Evolutionary conservation across 2,329 filamentous ascomycete genomes (phyloP).

Genomic region (Xylaria polymorpha): DNA sequence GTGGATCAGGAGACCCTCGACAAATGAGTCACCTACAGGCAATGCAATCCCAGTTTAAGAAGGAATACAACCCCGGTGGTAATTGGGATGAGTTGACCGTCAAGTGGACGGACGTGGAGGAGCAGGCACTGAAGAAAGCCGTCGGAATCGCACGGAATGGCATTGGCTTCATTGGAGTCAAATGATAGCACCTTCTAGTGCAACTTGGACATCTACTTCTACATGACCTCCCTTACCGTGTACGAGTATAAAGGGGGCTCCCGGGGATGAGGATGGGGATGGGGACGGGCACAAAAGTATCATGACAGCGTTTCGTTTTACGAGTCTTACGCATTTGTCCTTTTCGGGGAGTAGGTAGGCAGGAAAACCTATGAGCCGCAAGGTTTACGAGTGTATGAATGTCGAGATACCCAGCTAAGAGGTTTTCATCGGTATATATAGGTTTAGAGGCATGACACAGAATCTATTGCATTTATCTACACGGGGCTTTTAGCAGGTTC

Average conservation of each 20-base stretch:
- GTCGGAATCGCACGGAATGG: conserved; percentile 69
- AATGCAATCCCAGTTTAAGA: conserved; percentile 69
- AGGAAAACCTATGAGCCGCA: conserved; percentile 22
- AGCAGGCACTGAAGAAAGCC: conserved; percentile 70
- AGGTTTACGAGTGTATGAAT: conserved; percentile 24
- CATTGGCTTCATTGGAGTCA: conserved; percentile 73
- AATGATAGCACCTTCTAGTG: conserved; percentile 53
- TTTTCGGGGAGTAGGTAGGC: conserved; percentile 19
- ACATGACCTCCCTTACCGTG: conserved; percentile 19
- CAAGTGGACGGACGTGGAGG: conserved; percentile 75
- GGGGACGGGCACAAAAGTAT: conserved; percentile 20
- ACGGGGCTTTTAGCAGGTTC: neutral
- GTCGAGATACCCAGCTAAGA: conserved; percentile 37
- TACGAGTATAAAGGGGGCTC: conserved; percentile 17
- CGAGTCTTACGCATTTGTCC: conserved; percentile 14
- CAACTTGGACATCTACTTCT: neutral
- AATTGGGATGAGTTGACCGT: conserved; percentile 76
- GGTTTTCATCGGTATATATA: conserved; percentile 29
- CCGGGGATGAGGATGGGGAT: neutral
- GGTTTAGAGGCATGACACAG: conserved; percentile 4
- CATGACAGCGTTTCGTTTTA: conserved; percentile 7
- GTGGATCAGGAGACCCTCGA: conserved; percentile 74
- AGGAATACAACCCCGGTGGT: conserved; percentile 72
- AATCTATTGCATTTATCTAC: conserved; percentile 2
- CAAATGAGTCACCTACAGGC: conserved; percentile 72